Base-by-base conservation (phyloP, 345 rosid genomes). In the Populus tremula region DNA sequence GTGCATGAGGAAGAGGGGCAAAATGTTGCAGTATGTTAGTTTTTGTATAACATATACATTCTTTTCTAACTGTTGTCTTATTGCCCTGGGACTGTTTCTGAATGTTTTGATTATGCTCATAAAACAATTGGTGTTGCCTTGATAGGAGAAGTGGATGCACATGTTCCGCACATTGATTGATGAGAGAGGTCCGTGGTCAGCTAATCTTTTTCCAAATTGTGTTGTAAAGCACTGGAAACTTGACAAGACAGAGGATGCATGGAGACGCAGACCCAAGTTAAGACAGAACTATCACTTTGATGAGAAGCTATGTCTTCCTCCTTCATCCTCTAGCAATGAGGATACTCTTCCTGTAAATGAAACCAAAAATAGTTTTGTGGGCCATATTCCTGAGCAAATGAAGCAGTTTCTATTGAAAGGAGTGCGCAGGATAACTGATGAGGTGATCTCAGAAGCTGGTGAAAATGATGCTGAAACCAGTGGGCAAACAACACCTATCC, bases 171-270 rank as follows among this genome's bases (percentile, higher is more conserved):
- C 91, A 79, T 86, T 93, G 85, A 92, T 93, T 80, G 99, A 95
- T 84, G 99, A 93, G 84, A 87, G 99, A 84, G 98, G 99, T 76
- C 97, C 99, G 35, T 95, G 99, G 99, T 95, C 98, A 77, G 96
- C 98, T 66, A 87, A 88, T 88, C 94, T 93, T 70, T 95, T 95
- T 88, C 99, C 98, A 71, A 91, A 91, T 85, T 84, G 76, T 79
- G 81, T 88, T 75, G 72, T 89, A 61, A 85, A 78, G 69, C 97
- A 88, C 79, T 95, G 98, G 99, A 95, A 95, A 85, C 94, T 92
- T 79, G 98, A 95, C 88, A 91, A 94, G 90, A 91, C 98, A 38
- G 99, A 95, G 88, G 99, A 93, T 89, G 72, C 89, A 71, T 91
- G 98, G 99, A 89, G 98, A 67, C 93, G 99, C 76, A 88, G 99